These are phyloP conservation scores for Aspergillus indologenus DNA, from an alignment of 495 filamentous ascomycete species.

Conservation along the genomic window DNA sequence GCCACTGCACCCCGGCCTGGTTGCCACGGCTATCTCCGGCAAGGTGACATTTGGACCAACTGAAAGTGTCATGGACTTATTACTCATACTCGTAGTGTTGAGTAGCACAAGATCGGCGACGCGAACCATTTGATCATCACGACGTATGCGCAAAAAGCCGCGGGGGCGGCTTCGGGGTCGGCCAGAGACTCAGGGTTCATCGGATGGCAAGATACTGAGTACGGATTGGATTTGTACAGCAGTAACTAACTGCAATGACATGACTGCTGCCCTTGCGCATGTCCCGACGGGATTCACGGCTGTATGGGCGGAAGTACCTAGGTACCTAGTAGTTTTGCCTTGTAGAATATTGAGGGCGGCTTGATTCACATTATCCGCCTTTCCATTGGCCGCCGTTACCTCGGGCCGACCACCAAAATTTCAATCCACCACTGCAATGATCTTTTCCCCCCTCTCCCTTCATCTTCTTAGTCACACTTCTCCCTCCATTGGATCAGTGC, in stretches of 20 bases:
- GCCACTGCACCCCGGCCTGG: too few species aligned
- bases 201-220: neutral
- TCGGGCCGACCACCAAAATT: slow-evolving; percentile 31
- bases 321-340: too few species aligned
- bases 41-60: neutral
- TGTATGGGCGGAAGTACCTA: slow-evolving; percentile 8
- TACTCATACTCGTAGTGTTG: too few species aligned
- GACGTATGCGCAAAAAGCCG: neutral
- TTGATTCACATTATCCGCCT: slow-evolving; percentile 28
- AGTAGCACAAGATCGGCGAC: neutral
- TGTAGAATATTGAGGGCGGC: neutral
- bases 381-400: slow-evolving; percentile 29
- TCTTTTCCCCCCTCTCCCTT: slow-evolving; percentile 1
- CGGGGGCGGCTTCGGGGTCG: too few species aligned
- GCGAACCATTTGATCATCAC: neutral
- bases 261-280: neutral
- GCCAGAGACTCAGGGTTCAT: neutral
- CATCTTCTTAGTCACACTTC: slow-evolving; percentile 9
- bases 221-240: too few species aligned
- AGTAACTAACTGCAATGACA: too few species aligned
- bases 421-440: too few species aligned
- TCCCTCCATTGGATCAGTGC: neutral
- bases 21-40: neutral
- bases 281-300: slow-evolving; percentile 4
- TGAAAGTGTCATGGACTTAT: neutral